Evolutionary conservation across 1,284 basidiomycete genomes (phyloP), one percentile per base, ranked within the genome.

Genomic region (Leucoagaricus sp.): DNA sequence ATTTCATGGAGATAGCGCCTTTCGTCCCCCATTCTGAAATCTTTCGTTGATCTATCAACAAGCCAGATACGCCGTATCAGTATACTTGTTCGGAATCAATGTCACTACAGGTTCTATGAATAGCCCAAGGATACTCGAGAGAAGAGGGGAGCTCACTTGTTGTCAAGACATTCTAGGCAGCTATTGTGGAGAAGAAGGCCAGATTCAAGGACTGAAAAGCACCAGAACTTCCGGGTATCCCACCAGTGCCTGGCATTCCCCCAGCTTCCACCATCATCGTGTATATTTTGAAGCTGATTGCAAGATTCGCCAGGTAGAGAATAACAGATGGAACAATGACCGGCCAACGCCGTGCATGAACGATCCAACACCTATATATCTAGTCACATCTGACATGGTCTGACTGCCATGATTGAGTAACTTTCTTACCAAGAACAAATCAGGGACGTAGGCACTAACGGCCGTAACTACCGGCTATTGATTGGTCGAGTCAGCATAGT

Each of bases 361-460:
- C 47, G 25, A 49, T 36, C 47, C 47, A 49, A 17, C 47, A 49
- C 21, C 47, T 33, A 17, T 49, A 49, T 33, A 49, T 49, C 47
- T 49, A 38, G 4, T 38, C 12, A 6, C 17, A 5, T 4, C 13
- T 38, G 4, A 38, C 12, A n/a, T n/a, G 4, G 17, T 10, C 12
- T 9, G 4, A n/a, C 36, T 15, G 12, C 13, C 13, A n/a, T 5
- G 13, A 13, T n/a, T 13, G 36, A 38, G 4, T 6, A 38, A n/a
- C 12, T 50, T 15, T 44, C 25, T 17, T 53, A 53, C 51, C 40
- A 53, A 28, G 41, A 44, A 9, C n/a, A 53, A 53, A 19, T 53
- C 51, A 3, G 38, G 41, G 40, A 23, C 44, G 4, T 28, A 44
- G 44, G 5, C 19, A n/a, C 19, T 19, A 40, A 19, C 15, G n/a